Evolutionary conservation across 257 asterid genomes (phyloP).

Genomic region (Solanum ahanhuiri): DNA sequence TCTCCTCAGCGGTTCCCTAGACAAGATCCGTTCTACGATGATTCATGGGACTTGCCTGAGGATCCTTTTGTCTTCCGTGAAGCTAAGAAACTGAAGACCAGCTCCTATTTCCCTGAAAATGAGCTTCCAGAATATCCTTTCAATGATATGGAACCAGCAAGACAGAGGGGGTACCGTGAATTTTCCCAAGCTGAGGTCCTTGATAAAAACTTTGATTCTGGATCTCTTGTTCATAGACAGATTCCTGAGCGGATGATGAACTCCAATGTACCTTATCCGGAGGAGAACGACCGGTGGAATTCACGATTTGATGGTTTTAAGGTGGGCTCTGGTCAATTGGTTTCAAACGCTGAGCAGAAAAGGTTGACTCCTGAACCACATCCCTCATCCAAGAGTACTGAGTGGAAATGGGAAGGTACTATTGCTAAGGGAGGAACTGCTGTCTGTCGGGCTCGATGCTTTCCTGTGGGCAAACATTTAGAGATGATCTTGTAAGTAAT

Average conservation of each 20-base stretch:
- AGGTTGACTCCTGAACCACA: constrained; percentile 38
- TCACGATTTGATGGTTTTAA: constrained; percentile 39
- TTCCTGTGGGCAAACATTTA: constrained; percentile 85
- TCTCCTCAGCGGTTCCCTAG: constrained; percentile 43
- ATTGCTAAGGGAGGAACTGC: constrained; percentile 83
- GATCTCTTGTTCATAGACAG: constrained; percentile 39
- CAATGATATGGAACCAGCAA: constrained; percentile 46
- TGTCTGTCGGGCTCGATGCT: constrained; percentile 91
- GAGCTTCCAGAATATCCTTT: constrained; percentile 80
- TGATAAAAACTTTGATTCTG: constrained; percentile 43
- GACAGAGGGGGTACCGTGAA: constrained; percentile 27
- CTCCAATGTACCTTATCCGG: constrained; percentile 29
- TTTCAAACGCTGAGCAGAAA: constrained; percentile 26
- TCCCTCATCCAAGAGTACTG: constrained; percentile 43
- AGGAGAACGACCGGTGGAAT: constrained; percentile 39
- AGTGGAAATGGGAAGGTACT: constrained; percentile 97
- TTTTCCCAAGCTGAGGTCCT: constrained; percentile 23
- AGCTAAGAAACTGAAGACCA: constrained; percentile 50
- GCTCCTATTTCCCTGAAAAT: constrained; percentile 33
- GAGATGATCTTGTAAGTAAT: constrained; percentile 74
- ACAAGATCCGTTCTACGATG: constrained; percentile 45
- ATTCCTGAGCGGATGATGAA: constrained; percentile 27
- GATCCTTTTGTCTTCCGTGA: constrained; percentile 52
- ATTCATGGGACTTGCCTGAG: constrained; percentile 92
- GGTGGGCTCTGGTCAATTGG: constrained; percentile 28